Percentiles rank a stretch among this genome's conserved stretches.
Conservation (phyloP, 129 eudicot species). For the Lactuca sativa region DNA sequence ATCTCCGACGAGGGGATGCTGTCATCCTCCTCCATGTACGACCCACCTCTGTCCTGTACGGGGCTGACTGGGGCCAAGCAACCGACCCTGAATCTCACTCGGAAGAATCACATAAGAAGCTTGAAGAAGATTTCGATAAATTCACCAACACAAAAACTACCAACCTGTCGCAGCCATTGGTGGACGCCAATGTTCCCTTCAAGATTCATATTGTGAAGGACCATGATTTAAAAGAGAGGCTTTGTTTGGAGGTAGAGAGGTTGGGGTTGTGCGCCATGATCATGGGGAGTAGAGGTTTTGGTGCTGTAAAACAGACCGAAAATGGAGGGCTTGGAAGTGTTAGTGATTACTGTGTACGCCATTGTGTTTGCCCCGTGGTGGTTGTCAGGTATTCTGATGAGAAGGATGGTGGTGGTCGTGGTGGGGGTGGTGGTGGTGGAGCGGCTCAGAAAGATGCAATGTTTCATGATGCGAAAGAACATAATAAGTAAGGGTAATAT, state of each 20-base stretch:
- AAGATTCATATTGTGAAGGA: conserved; percentile 61
- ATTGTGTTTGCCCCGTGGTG: conserved; percentile 58
- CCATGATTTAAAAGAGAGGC: conserved; percentile 59
- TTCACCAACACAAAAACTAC: conserved; percentile 38
- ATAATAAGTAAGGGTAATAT: background rate
- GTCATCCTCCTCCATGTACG: conserved; percentile 46
- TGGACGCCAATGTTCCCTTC: conserved; percentile 40
- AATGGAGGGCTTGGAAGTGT: conserved; percentile 57
- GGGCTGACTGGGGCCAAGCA: conserved; percentile 53
- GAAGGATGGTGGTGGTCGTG: conserved; percentile 8
- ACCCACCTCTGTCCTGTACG: conserved; percentile 56
- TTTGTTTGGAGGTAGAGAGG: conserved; percentile 60
- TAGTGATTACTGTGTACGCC: conserved; percentile 64
- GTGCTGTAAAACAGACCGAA: conserved; percentile 35
- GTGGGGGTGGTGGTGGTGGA: background rate
- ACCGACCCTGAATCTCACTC: conserved; percentile 13
- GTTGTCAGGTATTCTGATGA: conserved; percentile 51
- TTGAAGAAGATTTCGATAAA: conserved; percentile 50
- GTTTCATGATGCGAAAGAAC: conserved; percentile 15
- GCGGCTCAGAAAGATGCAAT: conserved; percentile 3
- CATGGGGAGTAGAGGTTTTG: conserved; percentile 61
- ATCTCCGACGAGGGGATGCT: conserved; percentile 44
- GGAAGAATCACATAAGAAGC: conserved; percentile 16
- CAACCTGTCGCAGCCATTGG: conserved; percentile 45
- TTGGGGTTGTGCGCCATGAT: conserved; percentile 52